phyloP scores from a whole-genome alignment of 106 monocot species.

The Dioscorea dumetorum region DNA sequence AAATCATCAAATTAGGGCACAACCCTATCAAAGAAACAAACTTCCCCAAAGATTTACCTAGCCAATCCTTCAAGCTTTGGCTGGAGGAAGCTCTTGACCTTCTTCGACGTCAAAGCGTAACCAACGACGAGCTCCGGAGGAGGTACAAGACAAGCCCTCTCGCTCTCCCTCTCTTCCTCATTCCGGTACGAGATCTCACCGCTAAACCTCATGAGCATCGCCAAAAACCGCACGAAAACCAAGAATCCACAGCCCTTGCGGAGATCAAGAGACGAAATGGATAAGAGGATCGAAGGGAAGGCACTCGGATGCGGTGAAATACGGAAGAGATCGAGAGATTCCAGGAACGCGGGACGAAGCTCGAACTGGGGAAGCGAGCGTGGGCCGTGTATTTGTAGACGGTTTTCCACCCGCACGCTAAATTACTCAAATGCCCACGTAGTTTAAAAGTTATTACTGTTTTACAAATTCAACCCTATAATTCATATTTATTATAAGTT shows the following conservation, averaged over 20 bases:
- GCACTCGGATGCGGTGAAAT: no score
- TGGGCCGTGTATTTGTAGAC: constrained; percentile 6
- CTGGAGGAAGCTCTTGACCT: constrained; percentile 93
- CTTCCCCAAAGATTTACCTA: constrained; percentile 32
- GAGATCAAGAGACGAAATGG: background rate
- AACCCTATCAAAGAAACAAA: background rate
- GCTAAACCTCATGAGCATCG: constrained; percentile 33
- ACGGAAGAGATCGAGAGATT: no score
- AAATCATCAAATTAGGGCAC: no score
- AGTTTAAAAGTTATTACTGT: no score
- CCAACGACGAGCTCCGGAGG: constrained; percentile 66
- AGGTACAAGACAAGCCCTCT: constrained; percentile 8
- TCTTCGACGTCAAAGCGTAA: constrained; percentile 92
- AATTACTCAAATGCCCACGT: no score
- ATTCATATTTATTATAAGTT: no score
- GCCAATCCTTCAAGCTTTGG: constrained; percentile 74
- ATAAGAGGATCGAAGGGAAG: no score
- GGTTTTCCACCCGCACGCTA: background rate
- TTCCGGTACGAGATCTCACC: constrained; percentile 20
- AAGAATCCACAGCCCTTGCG: background rate
- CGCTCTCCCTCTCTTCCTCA: constrained; percentile 28
- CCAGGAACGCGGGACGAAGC: background rate
- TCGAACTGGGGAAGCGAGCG: background rate
- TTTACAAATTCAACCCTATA: no score
- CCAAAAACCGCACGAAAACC: background rate